Evolutionary conservation across 139 green algal species (phyloP), one percentile per base, ranked within the genome.

Genomic region (Chlorella sp.): DNA sequence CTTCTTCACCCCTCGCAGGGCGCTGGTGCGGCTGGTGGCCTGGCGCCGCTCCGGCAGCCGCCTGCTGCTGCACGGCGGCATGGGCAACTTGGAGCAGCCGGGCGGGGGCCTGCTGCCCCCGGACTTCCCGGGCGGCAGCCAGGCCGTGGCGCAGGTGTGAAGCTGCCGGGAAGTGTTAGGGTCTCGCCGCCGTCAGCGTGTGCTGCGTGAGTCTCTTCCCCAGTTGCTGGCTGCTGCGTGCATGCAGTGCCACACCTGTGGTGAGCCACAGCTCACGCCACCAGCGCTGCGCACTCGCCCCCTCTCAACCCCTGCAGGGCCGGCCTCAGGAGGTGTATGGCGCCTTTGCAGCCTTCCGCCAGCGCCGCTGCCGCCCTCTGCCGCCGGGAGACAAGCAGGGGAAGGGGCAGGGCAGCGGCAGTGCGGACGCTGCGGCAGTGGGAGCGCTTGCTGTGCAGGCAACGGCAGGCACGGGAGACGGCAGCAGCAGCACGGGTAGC

Each of bases 261-360:
- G 44, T 51, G 44, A 6, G 44, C 44, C 44, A 51, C 44, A 51
- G 44, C 44, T 51, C 9, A 51, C 44, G 44, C 7, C 51, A 60
- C n/a, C n/a, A n/a, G n/a, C n/a, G n/a, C n/a, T n/a, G n/a, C n/a
- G n/a, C n/a, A n/a, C n/a, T n/a, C 13, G 12, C 51, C 51, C 12
- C 51, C 51, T 15, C 51, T 4, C 13, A 9, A 9, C 11, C 51
- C 51, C 13, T 21, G 55, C 85, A 85, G 62, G 86, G 74, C 41
- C 57, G 83, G 15, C 34, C 86, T 6, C 71, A 74, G 64, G 87
- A 89, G 21, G 87, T 90, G 13, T 90, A 83, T 38, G 57, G n/a
- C 5, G 88, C 88, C 26, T 91, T 91, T 76, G 63, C 86, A 23
- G 44, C 67, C 23, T 91, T 91, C 78, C 63, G 88, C 13, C 30